Conservation (phyloP, 2,329 filamentous ascomycete genomes). For the Fusarium sp. region DNA sequence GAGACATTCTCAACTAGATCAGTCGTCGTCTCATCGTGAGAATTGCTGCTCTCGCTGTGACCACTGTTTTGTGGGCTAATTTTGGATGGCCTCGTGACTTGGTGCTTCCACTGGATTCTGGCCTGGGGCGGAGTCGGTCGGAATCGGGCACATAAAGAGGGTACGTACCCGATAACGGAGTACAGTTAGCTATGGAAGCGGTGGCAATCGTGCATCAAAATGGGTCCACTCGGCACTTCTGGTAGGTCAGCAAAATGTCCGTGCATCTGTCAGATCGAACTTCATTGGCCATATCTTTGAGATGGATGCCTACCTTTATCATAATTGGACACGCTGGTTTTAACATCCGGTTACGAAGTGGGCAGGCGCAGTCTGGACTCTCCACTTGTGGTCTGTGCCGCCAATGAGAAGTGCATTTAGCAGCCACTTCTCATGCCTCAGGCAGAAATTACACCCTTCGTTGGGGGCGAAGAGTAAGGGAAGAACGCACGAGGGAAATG, state of each 20-base stretch:
- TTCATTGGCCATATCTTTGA: too few relatives aligned
- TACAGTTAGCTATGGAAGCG: not conserved
- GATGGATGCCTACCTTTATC: too few relatives aligned
- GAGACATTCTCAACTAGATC: slow-evolving; percentile 32
- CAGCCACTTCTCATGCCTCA: slow-evolving; percentile 37
- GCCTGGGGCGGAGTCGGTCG: not conserved
- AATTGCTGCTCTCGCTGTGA: slow-evolving; percentile 11
- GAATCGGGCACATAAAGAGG: too few relatives aligned
- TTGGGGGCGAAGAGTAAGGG: slow-evolving; percentile 40
- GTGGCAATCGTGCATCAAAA: too few relatives aligned
- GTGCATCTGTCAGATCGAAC: too few relatives aligned
- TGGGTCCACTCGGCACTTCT: too few relatives aligned
- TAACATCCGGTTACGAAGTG: slow-evolving; percentile 5
- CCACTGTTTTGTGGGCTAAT: slow-evolving; percentile 11
- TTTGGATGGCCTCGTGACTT: slow-evolving; percentile 12
- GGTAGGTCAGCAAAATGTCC: too few relatives aligned
- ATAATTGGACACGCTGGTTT: slow-evolving; percentile 5
- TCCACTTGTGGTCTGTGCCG: slow-evolving; percentile 10
- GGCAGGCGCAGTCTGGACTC: slow-evolving; percentile 45
- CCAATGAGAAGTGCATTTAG: slow-evolving; percentile 36
- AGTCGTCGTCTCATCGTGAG: slow-evolving; percentile 35
- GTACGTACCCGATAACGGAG: slow-evolving; percentile 3
- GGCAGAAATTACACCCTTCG: slow-evolving; percentile 37
- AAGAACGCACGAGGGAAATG: slow-evolving; percentile 38
- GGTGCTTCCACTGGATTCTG: too few relatives aligned